A percentile compares a stretch with the other conserved stretches of the same genome.
Evolutionary conservation across 2,329 filamentous ascomycete genomes (phyloP).

Genomic region (Penicillium capsulatum): DNA sequence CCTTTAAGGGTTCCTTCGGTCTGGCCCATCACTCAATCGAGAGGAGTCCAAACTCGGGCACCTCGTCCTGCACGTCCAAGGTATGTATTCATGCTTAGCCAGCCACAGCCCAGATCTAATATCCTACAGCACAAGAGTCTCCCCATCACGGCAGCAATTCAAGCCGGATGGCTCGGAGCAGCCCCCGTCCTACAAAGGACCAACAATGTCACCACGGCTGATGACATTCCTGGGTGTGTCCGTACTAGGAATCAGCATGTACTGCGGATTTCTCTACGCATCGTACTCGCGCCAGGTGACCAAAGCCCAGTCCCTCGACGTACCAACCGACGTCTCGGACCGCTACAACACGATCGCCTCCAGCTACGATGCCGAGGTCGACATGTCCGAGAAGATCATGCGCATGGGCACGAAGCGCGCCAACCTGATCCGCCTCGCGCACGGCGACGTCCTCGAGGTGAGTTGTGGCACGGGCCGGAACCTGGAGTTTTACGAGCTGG

Average conservation of each 20-base stretch:
- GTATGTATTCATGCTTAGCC: conserved; percentile 12
- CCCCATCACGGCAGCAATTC: conserved; percentile 21
- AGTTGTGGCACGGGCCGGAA: conserved; percentile 51
- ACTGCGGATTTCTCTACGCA: conserved; percentile 43
- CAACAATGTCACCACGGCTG: conserved; percentile 28
- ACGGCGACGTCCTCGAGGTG: conserved; percentile 48
- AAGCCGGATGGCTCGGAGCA: conserved; percentile 22
- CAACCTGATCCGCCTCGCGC: conserved; percentile 40
- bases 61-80: conserved; percentile 15
- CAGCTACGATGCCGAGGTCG: conserved; percentile 46
- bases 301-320: conserved; percentile 28
- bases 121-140: conserved; percentile 10
- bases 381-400: conserved; percentile 43
- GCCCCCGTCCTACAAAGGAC: conserved; percentile 4
- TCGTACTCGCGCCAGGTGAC: conserved; percentile 39
- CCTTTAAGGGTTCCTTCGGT: conserved; percentile 22
- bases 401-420: conserved; percentile 40
- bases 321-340: conserved; percentile 44
- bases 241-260: conserved; percentile 41
- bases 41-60: conserved; percentile 18
- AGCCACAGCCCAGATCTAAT: not conserved
- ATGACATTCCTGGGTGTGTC: conserved; percentile 39
- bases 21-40: conserved; percentile 9
- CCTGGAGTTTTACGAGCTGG: conserved; percentile 44
- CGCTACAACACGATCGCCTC: conserved; percentile 44